Evolutionary conservation across 2,329 filamentous ascomycete genomes (phyloP).

Genomic region (Aureobasidium leucospermi): DNA sequence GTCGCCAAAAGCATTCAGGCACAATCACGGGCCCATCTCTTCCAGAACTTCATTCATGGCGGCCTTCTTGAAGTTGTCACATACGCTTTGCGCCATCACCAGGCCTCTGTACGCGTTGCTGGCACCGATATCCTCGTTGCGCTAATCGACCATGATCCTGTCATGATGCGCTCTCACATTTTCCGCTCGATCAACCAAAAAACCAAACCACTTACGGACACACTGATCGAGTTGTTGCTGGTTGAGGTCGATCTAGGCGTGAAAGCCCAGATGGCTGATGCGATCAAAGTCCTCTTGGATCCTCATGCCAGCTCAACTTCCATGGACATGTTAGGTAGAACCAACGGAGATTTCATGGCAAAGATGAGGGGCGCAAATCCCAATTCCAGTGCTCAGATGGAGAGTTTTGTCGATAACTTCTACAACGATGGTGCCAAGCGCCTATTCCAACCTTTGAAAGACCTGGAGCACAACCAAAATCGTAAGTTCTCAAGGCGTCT

Average conservation of each 20-base stretch:
- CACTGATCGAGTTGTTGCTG: conserved; percentile 81
- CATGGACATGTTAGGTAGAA: conserved; percentile 52
- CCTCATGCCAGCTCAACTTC: conserved; percentile 54
- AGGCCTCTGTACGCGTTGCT: conserved; percentile 79
- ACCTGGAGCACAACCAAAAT: conserved; percentile 56
- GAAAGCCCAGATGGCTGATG: conserved; percentile 91
- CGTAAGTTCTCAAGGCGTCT: not conserved
- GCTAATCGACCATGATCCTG: conserved; percentile 90
- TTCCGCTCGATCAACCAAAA: conserved; percentile 88
- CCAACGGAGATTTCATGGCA: conserved; percentile 60
- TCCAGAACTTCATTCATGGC: conserved; percentile 81
- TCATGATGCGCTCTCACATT: conserved; percentile 89
- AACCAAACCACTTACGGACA: conserved; percentile 78
- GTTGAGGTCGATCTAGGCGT: conserved; percentile 90
- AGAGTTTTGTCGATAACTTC: conserved; percentile 77
- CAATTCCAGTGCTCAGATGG: conserved; percentile 60
- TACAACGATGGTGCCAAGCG: conserved; percentile 81
- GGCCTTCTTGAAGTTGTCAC: conserved; percentile 86
- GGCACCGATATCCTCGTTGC: conserved; percentile 90
- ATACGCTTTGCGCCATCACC: conserved; percentile 77
- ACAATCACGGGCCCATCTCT: conserved; percentile 69
- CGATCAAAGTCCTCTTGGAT: conserved; percentile 87
- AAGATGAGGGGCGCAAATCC: conserved; percentile 49
- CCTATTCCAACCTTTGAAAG: conserved; percentile 79
- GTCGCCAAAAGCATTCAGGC: conserved; percentile 93